Evolutionary conservation across 2,329 filamentous ascomycete genomes (phyloP), one percentile per base, ranked within the genome.

Genomic region (Amylocarpus encephaloides): DNA sequence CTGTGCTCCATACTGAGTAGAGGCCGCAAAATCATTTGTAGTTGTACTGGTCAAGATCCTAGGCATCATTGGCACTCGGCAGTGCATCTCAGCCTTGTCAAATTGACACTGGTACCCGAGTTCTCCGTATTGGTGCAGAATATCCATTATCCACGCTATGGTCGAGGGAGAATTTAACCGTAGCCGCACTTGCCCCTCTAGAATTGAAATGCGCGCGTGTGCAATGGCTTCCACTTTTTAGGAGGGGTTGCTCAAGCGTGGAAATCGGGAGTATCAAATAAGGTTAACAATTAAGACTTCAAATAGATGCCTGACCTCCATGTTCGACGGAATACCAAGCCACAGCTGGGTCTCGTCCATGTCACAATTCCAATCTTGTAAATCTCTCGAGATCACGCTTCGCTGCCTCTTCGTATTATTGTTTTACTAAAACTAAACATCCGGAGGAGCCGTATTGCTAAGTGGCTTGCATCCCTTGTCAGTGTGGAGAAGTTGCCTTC

Each of bases 341-440:
- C 4, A 7, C 22, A 26, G 22, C 22, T 26, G 4, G 22, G 4
- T 26, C 22, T 7, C 7, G 22, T 26, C 4, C 7, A 26, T 26
- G 22, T 26, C 22, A 26, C 4, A 26, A 26, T 26, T 26, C 22
- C 7, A 4, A 26, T 26, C 7, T 4, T 26, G 22, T 26, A 26
- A 7, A 26, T 7, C 13, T 40, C 16, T 40, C 38, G 16, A 30
- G 29, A 6, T 10, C 39, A 22, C 40, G 29, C 13, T n/a, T 43
- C 40, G 32, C 32, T 32, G 15, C 38, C 26, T 26, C 13, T 10
- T 45, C 34, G 18, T 29, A 29, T 39, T 16, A 10, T 32, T 30
- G 44, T 46, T 46, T 29, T 34, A 46, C 44, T 39, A 29, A 44
- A 32, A 33, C 44, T n/a, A n/a, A n/a, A n/a, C n/a, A 36, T 15